phyloP scores from a whole-genome alignment of 441 rosid genomes.

The Francoa sonchifolia region DNA sequence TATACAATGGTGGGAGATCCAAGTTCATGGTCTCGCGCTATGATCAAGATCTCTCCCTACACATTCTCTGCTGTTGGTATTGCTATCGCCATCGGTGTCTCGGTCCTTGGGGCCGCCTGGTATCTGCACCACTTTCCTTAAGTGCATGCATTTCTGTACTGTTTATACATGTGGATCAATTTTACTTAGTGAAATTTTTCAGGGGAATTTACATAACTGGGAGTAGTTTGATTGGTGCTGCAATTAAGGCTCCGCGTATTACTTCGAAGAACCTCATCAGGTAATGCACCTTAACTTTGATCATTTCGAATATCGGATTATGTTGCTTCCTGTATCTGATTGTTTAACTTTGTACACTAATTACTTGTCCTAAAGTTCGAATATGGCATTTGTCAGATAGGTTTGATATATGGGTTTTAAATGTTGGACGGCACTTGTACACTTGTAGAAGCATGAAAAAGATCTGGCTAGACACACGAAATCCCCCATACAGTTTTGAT shows the following conservation, averaged over 20 bases:
- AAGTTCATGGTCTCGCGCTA: conserved; percentile 70
- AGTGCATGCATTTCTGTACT: neutral
- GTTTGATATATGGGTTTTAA: too few relatives aligned
- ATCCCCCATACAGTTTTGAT: too few relatives aligned
- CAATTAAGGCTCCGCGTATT: conserved; percentile 94
- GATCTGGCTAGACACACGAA: too few relatives aligned
- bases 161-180: neutral
- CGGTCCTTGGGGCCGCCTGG: conserved; percentile 99
- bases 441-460: too few relatives aligned
- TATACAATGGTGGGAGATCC: conserved; percentile 29
- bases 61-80: conserved; percentile 91
- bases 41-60: conserved; percentile 78
- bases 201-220: conserved; percentile 97
- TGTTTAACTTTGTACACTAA: too few relatives aligned
- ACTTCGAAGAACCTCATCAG: conserved; percentile 96
- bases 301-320: too few relatives aligned
- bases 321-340: too few relatives aligned
- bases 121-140: too few relatives aligned
- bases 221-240: conserved; percentile 96
- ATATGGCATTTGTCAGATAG: too few relatives aligned
- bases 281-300: too few relatives aligned
- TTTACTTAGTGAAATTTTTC: conserved; percentile 6
- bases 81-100: conserved; percentile 87
- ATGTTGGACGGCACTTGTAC: too few relatives aligned
- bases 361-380: too few relatives aligned